phyloP scores from a whole-genome alignment of 208 protist species.

The Herpetomonas samuelpessoai region DNA sequence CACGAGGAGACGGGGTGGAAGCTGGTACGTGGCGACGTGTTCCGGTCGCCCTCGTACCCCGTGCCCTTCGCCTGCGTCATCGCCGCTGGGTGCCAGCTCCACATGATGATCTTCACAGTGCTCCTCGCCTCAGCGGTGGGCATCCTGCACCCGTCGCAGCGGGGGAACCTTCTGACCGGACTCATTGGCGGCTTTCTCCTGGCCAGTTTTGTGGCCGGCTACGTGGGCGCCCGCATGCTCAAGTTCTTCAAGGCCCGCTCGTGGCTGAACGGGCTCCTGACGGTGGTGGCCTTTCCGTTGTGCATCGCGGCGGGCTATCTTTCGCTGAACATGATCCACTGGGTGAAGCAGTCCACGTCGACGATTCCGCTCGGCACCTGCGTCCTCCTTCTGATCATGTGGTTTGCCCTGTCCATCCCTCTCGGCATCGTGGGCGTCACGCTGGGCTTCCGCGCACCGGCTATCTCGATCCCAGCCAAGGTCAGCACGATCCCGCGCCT shows the following conservation, averaged over 20 bases:
- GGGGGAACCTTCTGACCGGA: conserved; percentile 86
- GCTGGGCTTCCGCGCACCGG: conserved; percentile 81
- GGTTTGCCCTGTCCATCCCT: conserved; percentile 92
- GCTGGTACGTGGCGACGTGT: conserved; percentile 96
- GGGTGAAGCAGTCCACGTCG: conserved; percentile 43
- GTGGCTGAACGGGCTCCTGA: conserved; percentile 81
- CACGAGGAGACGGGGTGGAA: conserved; percentile 94
- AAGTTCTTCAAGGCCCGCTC: conserved; percentile 77
- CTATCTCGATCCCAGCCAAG: conserved; percentile 59
- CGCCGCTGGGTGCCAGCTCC: conserved; percentile 90
- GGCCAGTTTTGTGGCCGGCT: conserved; percentile 79
- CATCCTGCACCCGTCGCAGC: conserved; percentile 87
- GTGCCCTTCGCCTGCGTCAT: conserved; percentile 83
- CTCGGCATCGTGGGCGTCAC: conserved; percentile 91
- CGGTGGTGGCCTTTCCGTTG: conserved; percentile 50
- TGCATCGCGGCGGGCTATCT: conserved; percentile 42
- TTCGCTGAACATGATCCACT: conserved; percentile 63
- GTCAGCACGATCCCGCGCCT: conserved; percentile 95
- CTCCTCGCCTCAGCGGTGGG: conserved; percentile 40
- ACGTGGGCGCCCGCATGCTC: conserved; percentile 80
- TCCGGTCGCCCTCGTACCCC: conserved; percentile 82
- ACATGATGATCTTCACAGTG: conserved; percentile 72
- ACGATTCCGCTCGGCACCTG: conserved; percentile 66
- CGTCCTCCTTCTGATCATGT: conserved; percentile 52
- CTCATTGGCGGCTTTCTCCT: conserved; percentile 71